Evolutionary conservation across 164 flowering plant genomes (phyloP).

Genomic region (Saururus chinensis): DNA sequence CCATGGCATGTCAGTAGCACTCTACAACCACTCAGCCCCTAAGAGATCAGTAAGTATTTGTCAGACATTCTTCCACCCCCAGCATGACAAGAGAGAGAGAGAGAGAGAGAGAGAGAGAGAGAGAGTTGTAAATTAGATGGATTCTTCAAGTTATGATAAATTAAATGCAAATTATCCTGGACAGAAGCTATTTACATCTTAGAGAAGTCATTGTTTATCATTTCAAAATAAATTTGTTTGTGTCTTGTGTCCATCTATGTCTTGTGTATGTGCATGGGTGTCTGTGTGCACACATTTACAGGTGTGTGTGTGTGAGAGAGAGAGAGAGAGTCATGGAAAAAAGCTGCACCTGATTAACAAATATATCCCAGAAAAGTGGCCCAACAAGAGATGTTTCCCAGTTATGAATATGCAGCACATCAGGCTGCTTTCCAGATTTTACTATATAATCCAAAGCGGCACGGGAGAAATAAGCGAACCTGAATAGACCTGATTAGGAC

Average conservation of each 20-base stretch:
- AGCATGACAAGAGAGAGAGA: background rate
- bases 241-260: too few relatives aligned
- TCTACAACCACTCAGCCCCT: background rate
- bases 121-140: too few relatives aligned
- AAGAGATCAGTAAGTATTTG: background rate
- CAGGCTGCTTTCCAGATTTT: slow-evolving; percentile 71
- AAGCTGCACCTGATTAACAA: slow-evolving; percentile 53
- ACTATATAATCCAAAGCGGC: slow-evolving; percentile 71
- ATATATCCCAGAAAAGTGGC: slow-evolving; percentile 85
- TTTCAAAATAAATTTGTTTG: too few relatives aligned
- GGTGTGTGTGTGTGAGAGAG: too few relatives aligned
- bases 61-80: too few relatives aligned
- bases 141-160: too few relatives aligned
- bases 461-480: slow-evolving; percentile 76
- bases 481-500: slow-evolving; percentile 29
- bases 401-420: slow-evolving; percentile 71
- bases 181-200: too few relatives aligned
- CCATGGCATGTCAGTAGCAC: background rate
- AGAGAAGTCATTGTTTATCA: too few relatives aligned
- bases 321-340: slow-evolving; percentile 2
- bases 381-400: slow-evolving; percentile 74
- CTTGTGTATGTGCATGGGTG: too few relatives aligned
- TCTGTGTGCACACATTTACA: too few relatives aligned
- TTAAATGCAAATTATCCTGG: too few relatives aligned
- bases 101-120: too few relatives aligned